phyloP scores from a whole-genome alignment of 2,329 filamentous ascomycete species.

The Colletotrichum costaricense region DNA sequence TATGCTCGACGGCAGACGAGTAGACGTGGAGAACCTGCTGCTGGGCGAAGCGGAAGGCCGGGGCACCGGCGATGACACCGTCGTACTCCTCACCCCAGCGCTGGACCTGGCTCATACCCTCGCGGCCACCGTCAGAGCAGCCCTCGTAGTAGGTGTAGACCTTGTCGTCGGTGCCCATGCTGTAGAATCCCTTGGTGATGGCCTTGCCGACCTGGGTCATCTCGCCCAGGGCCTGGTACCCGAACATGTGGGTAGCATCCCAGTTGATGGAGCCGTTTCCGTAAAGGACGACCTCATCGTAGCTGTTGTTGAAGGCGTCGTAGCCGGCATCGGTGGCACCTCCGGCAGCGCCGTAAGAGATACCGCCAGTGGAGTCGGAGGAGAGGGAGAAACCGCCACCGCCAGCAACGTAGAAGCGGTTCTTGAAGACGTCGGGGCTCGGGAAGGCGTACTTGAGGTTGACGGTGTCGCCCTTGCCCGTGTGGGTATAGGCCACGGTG shows the following conservation, averaged over 20 bases:
- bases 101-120: constrained; percentile 59
- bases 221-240: constrained; percentile 25
- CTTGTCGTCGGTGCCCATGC: constrained; percentile 41
- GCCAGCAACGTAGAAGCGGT: constrained; percentile 56
- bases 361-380: constrained; percentile 49
- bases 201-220: constrained; percentile 53
- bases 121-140: constrained; percentile 59
- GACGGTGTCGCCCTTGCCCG: constrained; percentile 45
- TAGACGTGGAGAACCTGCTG: constrained; percentile 58
- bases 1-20: constrained; percentile 51
- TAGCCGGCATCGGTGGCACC: constrained; percentile 63
- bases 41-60: constrained; percentile 55
- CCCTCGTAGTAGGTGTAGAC: constrained; percentile 65
- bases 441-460: constrained; percentile 57
- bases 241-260: constrained; percentile 22
- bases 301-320: constrained; percentile 55
- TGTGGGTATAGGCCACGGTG: constrained; percentile 57
- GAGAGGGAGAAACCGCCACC: constrained; percentile 54
- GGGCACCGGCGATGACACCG: constrained; percentile 57
- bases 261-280: constrained; percentile 42
- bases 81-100: constrained; percentile 54
- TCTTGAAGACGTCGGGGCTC: constrained; percentile 53
- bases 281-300: constrained; percentile 48
- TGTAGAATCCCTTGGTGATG: constrained; percentile 60
- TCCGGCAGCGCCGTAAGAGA: constrained; percentile 57